A percentile compares a stretch with the other conserved stretches of the same genome.
These are phyloP conservation scores for Oryza australiensis DNA, from an alignment of 176 grass and related monocot genomes.

Conservation along the genomic window DNA sequence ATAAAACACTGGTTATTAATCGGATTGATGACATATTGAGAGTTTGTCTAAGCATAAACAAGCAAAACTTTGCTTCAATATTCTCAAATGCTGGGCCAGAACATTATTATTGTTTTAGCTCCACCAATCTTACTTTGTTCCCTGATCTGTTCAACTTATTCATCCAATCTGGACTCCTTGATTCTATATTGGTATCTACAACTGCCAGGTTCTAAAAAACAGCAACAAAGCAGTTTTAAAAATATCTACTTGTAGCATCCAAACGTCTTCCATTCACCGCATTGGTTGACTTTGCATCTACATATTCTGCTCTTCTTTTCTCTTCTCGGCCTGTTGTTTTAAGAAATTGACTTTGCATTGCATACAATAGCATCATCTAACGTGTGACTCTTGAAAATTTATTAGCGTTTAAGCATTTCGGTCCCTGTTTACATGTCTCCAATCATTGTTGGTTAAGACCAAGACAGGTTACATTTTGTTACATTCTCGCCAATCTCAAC, in stretches of 20 bases:
- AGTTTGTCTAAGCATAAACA: slow-evolving; percentile 29
- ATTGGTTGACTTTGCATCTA: slow-evolving; percentile 68
- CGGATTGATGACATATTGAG: slow-evolving; percentile 12
- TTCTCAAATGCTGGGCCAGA: slow-evolving; percentile 23
- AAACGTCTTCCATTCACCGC: slow-evolving; percentile 72
- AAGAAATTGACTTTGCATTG: slow-evolving; percentile 37
- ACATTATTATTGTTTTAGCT: slow-evolving; percentile 25
- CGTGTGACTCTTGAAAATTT: slow-evolving; percentile 7
- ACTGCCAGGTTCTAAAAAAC: slow-evolving; percentile 27
- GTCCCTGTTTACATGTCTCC: slow-evolving; percentile 5
- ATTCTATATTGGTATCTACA: slow-evolving; percentile 42
- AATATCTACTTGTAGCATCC: slow-evolving; percentile 22
- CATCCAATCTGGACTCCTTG: slow-evolving; percentile 19
- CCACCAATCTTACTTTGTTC: slow-evolving; percentile 33
- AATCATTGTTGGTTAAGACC: slow-evolving; percentile 23
- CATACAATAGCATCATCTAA: slow-evolving; percentile 19
- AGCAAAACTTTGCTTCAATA: slow-evolving; percentile 31
- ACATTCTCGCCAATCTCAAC: not conserved
- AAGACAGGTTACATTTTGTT: not conserved
- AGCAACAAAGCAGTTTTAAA: not conserved
- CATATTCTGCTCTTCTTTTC: not conserved
- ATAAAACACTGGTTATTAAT: slow-evolving; percentile 10
- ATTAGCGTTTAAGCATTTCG: not conserved
- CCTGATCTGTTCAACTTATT: slow-evolving; percentile 34
- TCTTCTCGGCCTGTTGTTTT: not conserved